These are phyloP conservation scores for Pseudocercospora macadamiae DNA, from an alignment of 2,329 filamentous ascomycete genomes.

Conservation along the genomic window DNA sequence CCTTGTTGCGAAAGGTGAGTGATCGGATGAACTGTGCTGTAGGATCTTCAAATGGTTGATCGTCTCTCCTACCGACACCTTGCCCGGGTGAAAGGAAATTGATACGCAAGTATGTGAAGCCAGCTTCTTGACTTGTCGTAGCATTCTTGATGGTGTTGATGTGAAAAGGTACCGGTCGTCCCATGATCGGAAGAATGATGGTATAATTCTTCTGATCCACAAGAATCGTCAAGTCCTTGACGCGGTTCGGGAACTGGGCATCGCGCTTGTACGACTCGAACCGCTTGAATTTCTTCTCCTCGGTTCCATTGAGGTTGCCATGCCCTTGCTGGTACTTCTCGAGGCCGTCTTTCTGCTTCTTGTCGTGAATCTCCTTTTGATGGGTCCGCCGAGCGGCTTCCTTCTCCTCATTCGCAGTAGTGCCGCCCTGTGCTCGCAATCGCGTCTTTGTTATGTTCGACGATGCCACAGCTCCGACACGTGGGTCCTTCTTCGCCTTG, in stretches of 20 bases:
- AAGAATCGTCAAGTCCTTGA: conserved; percentile 84
- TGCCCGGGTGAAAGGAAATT: conserved; percentile 97
- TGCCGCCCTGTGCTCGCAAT: conserved; percentile 84
- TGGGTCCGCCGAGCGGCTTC: conserved; percentile 86
- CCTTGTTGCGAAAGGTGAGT: conserved; percentile 89
- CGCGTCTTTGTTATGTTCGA: conserved; percentile 96
- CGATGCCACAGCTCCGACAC: conserved; percentile 83
- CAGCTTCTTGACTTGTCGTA: conserved; percentile 94
- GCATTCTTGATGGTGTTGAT: conserved; percentile 99
- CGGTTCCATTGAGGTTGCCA: conserved; percentile 81
- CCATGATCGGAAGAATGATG: conserved; percentile 94
- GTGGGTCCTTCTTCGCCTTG: conserved; percentile 83
- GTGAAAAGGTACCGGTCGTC: conserved; percentile 94
- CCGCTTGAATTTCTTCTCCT: conserved; percentile 97
- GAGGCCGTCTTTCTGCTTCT: conserved; percentile 88
- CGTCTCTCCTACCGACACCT: conserved; percentile 94
- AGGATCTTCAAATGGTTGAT: conserved; percentile 96
- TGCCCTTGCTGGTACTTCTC: conserved; percentile 84
- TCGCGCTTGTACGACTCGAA: conserved; percentile 99
- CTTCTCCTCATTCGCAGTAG: conserved; percentile 84
- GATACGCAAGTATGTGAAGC: conserved; percentile 91
- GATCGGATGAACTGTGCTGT: conserved; percentile 94
- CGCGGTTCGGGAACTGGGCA: conserved; percentile 82
- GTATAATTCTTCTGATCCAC: conserved; percentile 90
- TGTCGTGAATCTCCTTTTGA: conserved; percentile 83